phyloP scores from a whole-genome alignment of 148 eudicot species.

The Rhododendron mucronatum region DNA sequence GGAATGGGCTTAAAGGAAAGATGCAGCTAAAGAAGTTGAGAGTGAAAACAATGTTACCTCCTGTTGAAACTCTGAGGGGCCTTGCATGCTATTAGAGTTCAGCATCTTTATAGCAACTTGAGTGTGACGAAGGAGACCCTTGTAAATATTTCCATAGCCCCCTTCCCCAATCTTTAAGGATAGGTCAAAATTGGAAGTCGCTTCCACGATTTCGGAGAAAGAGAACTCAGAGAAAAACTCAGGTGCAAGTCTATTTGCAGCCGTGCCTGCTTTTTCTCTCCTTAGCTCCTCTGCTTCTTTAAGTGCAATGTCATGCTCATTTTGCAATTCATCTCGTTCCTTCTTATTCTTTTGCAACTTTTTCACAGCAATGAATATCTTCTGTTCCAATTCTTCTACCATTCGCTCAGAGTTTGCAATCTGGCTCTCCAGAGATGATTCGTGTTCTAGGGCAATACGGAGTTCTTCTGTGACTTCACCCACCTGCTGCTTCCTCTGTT shows the following conservation, averaged over 20 bases:
- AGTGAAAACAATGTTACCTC: slow-evolving; percentile 42
- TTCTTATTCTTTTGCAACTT: slow-evolving; percentile 59
- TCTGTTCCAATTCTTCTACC: slow-evolving; percentile 57
- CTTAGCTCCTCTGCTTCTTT: slow-evolving; percentile 24
- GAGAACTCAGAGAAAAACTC: slow-evolving; percentile 51
- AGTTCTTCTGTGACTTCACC: too few relatives aligned
- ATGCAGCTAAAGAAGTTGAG: too few relatives aligned
- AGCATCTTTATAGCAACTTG: slow-evolving; percentile 76
- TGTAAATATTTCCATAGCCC: slow-evolving; percentile 66
- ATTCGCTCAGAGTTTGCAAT: slow-evolving; percentile 31
- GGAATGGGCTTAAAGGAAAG: neutral
- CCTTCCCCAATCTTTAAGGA: slow-evolving; percentile 76
- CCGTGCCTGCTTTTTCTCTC: slow-evolving; percentile 24
- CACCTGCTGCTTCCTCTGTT: too few relatives aligned
- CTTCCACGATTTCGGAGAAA: slow-evolving; percentile 63
- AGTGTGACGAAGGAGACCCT: slow-evolving; percentile 60
- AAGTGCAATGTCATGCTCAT: slow-evolving; percentile 58
- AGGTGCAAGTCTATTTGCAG: slow-evolving; percentile 34
- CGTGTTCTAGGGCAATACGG: slow-evolving; percentile 33
- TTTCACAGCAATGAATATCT: slow-evolving; percentile 54
- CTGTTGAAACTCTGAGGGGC: slow-evolving; percentile 65
- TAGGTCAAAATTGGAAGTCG: slow-evolving; percentile 44
- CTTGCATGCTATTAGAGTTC: slow-evolving; percentile 55
- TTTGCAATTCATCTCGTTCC: slow-evolving; percentile 60
- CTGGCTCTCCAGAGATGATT: slow-evolving; percentile 48